Conservation (phyloP, 2,329 filamentous ascomycete species). For the Microascus cirrosus region DNA sequence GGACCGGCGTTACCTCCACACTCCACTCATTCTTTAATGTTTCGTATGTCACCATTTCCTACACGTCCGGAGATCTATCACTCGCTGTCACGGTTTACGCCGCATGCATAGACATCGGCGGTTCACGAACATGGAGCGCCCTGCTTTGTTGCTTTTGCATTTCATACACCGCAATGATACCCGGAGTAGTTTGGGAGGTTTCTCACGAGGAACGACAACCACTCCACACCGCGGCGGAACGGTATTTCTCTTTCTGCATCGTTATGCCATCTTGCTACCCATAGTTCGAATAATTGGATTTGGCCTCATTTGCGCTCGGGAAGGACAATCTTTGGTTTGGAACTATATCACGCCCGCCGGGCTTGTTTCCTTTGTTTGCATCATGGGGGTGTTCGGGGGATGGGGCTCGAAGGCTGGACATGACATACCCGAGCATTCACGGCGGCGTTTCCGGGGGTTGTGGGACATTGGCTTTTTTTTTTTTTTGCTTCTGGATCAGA, state of each 20-base stretch:
- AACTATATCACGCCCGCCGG: background rate
- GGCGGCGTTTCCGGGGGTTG: background rate
- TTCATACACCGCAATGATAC: constrained; percentile 5
- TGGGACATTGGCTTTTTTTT: background rate
- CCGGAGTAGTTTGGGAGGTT: constrained; percentile 3
- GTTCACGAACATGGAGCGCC: background rate
- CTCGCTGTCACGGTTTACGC: background rate
- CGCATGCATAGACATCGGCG: constrained; percentile 1
- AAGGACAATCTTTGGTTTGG: background rate
- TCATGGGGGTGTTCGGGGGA: background rate
- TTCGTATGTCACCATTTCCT: constrained; percentile 8
- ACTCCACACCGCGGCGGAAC: background rate
- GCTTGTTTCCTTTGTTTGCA: background rate
- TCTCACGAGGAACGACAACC: background rate
- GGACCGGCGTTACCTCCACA: background rate
- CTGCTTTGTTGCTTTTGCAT: background rate
- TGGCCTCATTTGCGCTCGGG: background rate
- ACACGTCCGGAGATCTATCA: constrained; percentile 11
- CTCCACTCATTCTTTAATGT: background rate
- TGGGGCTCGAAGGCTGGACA: background rate
- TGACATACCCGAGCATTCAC: background rate
- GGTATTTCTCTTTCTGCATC: background rate
- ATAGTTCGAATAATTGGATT: background rate
- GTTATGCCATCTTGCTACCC: background rate
- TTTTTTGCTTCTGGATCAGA: background rate